Evolutionary conservation across 768 basidiomycete genomes (phyloP).

Genomic region (Suillus weaverae): DNA sequence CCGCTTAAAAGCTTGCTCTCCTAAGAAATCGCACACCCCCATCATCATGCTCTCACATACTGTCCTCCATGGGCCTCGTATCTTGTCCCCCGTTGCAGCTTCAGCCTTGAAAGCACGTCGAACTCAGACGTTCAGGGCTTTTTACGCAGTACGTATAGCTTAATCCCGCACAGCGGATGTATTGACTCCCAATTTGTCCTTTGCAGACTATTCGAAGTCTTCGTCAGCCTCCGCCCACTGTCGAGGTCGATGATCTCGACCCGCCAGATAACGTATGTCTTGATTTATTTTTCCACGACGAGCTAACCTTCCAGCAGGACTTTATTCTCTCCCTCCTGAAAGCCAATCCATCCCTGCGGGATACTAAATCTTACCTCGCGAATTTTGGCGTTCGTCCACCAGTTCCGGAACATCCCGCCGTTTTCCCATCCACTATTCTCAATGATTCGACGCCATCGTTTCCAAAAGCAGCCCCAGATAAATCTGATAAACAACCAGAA

Average conservation of each 20-base stretch:
- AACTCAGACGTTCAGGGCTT: constrained; percentile 47
- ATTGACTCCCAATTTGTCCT: constrained; percentile 20
- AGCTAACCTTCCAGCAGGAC: constrained; percentile 57
- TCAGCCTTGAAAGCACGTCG: constrained; percentile 37
- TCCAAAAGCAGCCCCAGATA: constrained; percentile 15
- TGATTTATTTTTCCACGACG: not conserved
- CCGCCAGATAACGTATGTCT: constrained; percentile 51
- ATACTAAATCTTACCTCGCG: constrained; percentile 86
- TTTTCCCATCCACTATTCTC: constrained; percentile 23
- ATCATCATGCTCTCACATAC: constrained; percentile 40
- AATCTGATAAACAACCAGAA: constrained; percentile 31
- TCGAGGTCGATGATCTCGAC: constrained; percentile 27
- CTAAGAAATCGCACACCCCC: not conserved
- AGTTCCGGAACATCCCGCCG: constrained; percentile 30
- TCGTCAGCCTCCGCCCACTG: constrained; percentile 19
- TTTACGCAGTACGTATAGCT: constrained; percentile 50
- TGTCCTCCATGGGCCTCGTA: constrained; percentile 27
- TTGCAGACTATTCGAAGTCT: constrained; percentile 32
- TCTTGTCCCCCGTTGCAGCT: constrained; percentile 26
- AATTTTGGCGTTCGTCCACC: constrained; percentile 79
- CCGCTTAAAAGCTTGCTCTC: constrained; percentile 19
- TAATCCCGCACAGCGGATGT: too few species aligned
- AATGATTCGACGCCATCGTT: constrained; percentile 24
- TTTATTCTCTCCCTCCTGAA: constrained; percentile 94
- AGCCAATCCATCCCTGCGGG: constrained; percentile 88